Percentiles rank a stretch among this genome's conserved stretches.
Conservation (phyloP, 1,284 basidiomycete species). For the Fomes fomentarius region DNA sequence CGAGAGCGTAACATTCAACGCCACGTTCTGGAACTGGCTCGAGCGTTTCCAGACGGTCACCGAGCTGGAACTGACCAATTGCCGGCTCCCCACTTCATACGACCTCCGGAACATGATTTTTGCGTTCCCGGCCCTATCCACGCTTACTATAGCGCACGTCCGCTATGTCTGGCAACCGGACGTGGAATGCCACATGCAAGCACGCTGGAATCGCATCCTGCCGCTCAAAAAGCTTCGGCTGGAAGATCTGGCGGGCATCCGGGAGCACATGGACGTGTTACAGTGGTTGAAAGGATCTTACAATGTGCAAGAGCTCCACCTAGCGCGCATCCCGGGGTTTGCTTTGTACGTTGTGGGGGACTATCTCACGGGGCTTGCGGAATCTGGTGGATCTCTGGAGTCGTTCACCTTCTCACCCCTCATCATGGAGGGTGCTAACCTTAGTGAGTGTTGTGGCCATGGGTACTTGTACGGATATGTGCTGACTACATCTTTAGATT, state of each 20-base stretch:
- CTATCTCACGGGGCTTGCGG: constrained; percentile 1
- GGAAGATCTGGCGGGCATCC: neutral
- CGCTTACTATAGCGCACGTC: constrained; percentile 3
- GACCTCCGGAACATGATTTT: neutral
- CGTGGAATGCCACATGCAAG: too few species aligned
- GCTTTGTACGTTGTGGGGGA: neutral
- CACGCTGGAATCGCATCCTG: neutral
- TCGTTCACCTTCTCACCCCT: neutral
- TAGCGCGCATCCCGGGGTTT: neutral
- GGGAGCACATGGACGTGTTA: neutral
- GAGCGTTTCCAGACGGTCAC: neutral
- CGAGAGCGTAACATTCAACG: neutral
- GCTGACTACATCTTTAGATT: neutral
- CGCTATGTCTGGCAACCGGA: neutral
- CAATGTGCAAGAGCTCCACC: neutral
- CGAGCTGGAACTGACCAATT: neutral
- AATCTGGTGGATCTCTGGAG: neutral
- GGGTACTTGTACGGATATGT: neutral
- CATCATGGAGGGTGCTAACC: neutral
- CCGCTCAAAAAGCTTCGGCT: constrained; percentile 3
- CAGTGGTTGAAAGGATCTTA: neutral
- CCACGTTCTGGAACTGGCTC: neutral
- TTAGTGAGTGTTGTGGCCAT: neutral
- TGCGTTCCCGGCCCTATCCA: constrained; percentile 3
- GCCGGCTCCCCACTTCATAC: neutral